Evolutionary conservation across 169 alveolate species (phyloP).

Genomic region (Eimeria falciformis): DNA sequence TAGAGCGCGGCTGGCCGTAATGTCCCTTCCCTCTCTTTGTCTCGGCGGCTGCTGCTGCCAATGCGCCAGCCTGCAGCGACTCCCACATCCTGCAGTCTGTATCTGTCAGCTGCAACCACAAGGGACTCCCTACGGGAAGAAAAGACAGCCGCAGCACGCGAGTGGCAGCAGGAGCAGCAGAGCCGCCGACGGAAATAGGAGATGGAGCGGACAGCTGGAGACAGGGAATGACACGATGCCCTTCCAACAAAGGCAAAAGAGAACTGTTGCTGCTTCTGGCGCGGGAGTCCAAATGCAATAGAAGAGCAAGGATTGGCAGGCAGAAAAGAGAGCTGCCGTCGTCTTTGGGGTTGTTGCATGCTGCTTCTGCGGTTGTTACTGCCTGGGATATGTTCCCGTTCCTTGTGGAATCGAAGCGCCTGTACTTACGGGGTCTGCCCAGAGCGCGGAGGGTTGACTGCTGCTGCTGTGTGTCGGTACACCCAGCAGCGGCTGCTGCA

Average conservation of each 20-base stretch:
- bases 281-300: conserved; percentile 38
- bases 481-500: not conserved
- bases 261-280: not conserved
- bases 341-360: not conserved
- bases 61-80: conserved; percentile 43
- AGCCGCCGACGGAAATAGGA: not conserved
- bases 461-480: not conserved
- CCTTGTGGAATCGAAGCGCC: no score
- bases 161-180: not conserved
- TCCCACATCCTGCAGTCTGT: conserved; percentile 44
- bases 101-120: conserved; percentile 53
- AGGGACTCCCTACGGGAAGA: conserved; percentile 33
- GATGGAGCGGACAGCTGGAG: conserved; percentile 20
- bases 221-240: conserved; percentile 33
- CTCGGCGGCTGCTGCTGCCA: conserved; percentile 43
- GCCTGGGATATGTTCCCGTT: no score
- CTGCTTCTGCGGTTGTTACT: not conserved
- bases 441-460: not conserved
- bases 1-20: not conserved
- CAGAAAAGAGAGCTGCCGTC: not conserved
- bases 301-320: conserved; percentile 45
- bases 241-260: not conserved
- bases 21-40: not conserved
- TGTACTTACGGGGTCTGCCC: not conserved
- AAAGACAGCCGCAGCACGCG: conserved; percentile 31